Percentiles rank a stretch among this genome's conserved stretches.
phyloP scores from a whole-genome alignment of 805 yeast genomes.

The Saturnispora serradocipensis region DNA sequence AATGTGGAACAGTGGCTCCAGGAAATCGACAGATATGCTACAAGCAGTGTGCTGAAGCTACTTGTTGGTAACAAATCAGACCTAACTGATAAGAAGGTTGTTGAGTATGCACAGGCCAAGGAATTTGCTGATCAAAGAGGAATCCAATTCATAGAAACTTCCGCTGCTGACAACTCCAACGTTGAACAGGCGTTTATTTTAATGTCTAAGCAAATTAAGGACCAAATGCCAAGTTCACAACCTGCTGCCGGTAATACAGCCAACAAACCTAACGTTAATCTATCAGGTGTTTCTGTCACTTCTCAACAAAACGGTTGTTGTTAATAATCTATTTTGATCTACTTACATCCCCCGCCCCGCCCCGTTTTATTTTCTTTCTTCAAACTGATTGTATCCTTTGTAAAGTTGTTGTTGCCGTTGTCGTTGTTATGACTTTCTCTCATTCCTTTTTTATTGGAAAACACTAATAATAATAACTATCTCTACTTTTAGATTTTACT shows the following conservation, averaged over 20 bases:
- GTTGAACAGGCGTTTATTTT: constrained; percentile 98
- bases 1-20: constrained; percentile 98
- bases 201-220: constrained; percentile 97
- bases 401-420: neutral
- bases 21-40: constrained; percentile 96
- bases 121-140: constrained; percentile 95
- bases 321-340: constrained; percentile 17
- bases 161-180: constrained; percentile 89
- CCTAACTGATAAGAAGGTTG: constrained; percentile 86
- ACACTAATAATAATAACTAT: neutral
- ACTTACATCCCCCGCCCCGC: neutral
- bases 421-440: neutral
- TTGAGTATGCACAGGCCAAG: constrained; percentile 91
- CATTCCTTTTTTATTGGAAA: neutral
- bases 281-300: constrained; percentile 57
- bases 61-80: constrained; percentile 96
- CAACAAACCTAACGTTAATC: constrained; percentile 59
- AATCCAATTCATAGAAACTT: constrained; percentile 92
- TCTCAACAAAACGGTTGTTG: constrained; percentile 40
- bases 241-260: constrained; percentile 28
- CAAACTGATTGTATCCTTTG: neutral
- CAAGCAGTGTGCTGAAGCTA: constrained; percentile 92
- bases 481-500: neutral
- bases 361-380: neutral
- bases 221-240: constrained; percentile 72